A percentile compares a stretch with the other conserved stretches of the same genome.
These are phyloP conservation scores for Tolypocladium cylindrosporum DNA, from an alignment of 2,329 filamentous ascomycete species.

Conservation along the genomic window DNA sequence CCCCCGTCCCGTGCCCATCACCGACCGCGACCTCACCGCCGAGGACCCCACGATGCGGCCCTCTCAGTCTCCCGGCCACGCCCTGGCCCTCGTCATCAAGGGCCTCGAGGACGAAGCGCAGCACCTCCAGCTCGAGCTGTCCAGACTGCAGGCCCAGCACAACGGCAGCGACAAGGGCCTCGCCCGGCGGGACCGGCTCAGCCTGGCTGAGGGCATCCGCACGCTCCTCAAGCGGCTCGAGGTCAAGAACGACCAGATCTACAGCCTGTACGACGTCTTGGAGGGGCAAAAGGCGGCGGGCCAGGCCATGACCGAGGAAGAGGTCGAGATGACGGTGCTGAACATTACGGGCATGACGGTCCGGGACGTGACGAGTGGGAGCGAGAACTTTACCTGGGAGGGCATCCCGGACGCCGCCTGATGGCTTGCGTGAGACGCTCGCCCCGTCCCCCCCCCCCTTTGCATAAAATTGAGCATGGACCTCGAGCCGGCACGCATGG, in stretches of 20 bases:
- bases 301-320: conserved; percentile 51
- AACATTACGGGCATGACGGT: conserved; percentile 40
- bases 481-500: background rate
- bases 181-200: conserved; percentile 53
- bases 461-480: background rate
- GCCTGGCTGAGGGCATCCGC: conserved; percentile 51
- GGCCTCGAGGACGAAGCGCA: conserved; percentile 68
- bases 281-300: conserved; percentile 65
- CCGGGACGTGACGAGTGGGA: conserved; percentile 26
- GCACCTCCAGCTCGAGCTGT: conserved; percentile 64
- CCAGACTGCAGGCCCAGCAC: conserved; percentile 50
- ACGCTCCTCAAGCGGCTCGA: conserved; percentile 54
- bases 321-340: conserved; percentile 54
- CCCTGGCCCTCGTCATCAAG: conserved; percentile 77
- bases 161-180: conserved; percentile 56
- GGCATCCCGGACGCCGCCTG: conserved; percentile 21
- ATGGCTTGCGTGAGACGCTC: background rate
- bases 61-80: conserved; percentile 57
- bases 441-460: background rate
- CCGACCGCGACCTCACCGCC: conserved; percentile 41
- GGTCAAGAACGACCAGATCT: conserved; percentile 69
- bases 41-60: conserved; percentile 53
- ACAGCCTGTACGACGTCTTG: conserved; percentile 72
- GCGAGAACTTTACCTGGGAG: conserved; percentile 31
- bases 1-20: conserved; percentile 55